phyloP scores from a whole-genome alignment of 805 yeast species.

The Teunomyces funiuensis region DNA sequence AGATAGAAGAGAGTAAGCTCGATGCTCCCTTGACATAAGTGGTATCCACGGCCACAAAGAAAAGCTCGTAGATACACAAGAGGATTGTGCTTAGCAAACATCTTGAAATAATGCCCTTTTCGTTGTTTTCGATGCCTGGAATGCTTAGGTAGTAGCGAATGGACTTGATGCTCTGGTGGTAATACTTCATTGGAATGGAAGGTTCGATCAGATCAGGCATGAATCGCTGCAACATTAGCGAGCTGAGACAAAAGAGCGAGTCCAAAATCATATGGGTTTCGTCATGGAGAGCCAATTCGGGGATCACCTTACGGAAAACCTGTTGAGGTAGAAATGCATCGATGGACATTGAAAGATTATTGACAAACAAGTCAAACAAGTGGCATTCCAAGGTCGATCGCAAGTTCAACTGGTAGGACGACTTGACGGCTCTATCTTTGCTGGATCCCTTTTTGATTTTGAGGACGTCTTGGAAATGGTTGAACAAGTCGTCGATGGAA shows the following conservation, averaged over 20 bases:
- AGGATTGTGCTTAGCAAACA: slow-evolving; percentile 39
- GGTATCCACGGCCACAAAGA: slow-evolving; percentile 36
- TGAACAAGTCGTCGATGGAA: slow-evolving; percentile 23
- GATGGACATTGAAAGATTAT: slow-evolving; percentile 26
- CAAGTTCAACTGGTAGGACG: slow-evolving; percentile 13
- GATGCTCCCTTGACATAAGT: slow-evolving; percentile 41
- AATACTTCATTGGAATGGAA: slow-evolving; percentile 35
- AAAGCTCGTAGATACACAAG: slow-evolving; percentile 39
- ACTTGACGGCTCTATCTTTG: neutral
- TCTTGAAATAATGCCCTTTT: slow-evolving; percentile 30
- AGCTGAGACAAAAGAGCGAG: slow-evolving; percentile 37
- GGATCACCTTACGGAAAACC: slow-evolving; percentile 29
- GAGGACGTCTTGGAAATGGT: slow-evolving; percentile 22
- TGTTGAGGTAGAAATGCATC: slow-evolving; percentile 33
- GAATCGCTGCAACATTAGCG: slow-evolving; percentile 33
- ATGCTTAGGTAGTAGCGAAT: slow-evolving; percentile 31
- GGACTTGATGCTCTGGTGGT: slow-evolving; percentile 34
- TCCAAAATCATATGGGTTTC: slow-evolving; percentile 39
- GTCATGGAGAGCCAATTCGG: slow-evolving; percentile 38
- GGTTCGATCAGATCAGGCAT: slow-evolving; percentile 27
- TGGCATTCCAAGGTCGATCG: slow-evolving; percentile 26
- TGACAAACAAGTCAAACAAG: slow-evolving; percentile 34
- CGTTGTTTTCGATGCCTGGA: slow-evolving; percentile 22
- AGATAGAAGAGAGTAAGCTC: slow-evolving; percentile 30
- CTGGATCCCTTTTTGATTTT: slow-evolving; percentile 16